phyloP scores from a whole-genome alignment of 2,329 filamentous ascomycete genomes.

The Fusarium sterilihyphosum region DNA sequence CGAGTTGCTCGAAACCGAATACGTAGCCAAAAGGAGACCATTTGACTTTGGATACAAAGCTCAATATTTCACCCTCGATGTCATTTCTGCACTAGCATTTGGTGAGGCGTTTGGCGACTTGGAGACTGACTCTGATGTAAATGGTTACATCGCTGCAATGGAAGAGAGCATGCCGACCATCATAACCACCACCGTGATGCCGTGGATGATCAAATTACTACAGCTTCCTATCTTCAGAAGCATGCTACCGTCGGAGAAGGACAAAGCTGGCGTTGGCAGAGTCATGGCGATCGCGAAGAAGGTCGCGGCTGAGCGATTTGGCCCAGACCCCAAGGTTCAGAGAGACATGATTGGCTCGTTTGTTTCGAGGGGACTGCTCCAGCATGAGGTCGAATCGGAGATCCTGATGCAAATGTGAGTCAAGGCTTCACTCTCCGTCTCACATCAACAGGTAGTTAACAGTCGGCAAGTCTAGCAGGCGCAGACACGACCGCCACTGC shows the following conservation, averaged over 20 bases:
- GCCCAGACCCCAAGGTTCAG: not conserved
- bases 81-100: not conserved
- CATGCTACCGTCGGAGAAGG: not conserved
- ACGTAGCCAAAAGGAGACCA: not conserved
- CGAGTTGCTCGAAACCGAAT: not conserved
- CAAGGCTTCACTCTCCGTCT: too few species aligned
- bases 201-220: not conserved
- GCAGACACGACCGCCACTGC: not conserved
- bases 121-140: not conserved
- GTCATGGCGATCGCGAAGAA: not conserved
- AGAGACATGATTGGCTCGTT: not conserved
- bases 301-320: not conserved
- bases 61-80: not conserved
- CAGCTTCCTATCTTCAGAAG: not conserved
- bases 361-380: not conserved
- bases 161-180: not conserved
- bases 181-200: not conserved
- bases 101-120: not conserved
- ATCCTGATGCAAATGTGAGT: not conserved
- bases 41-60: not conserved
- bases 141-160: not conserved
- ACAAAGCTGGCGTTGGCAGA: not conserved
- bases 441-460: rapidly evolving
- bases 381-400: not conserved
- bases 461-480: not conserved